These are phyloP conservation scores for Penicillium tannophilum DNA, from an alignment of 495 filamentous ascomycete genomes.

Conservation along the genomic window DNA sequence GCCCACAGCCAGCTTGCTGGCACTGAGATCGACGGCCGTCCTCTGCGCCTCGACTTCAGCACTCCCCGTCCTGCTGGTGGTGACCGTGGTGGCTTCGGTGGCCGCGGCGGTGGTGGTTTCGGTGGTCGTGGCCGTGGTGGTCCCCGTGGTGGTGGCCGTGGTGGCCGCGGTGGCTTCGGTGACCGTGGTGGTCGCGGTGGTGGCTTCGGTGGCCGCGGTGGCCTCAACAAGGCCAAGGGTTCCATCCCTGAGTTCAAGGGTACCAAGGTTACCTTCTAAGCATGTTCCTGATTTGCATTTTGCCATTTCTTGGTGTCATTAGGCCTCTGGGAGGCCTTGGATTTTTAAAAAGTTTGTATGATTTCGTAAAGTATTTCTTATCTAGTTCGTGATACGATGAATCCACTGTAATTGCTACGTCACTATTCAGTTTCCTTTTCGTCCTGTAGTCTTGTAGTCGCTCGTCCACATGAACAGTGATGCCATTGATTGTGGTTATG, in stretches of 20 bases:
- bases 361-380: conserved; percentile 11
- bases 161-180: conserved; percentile 56
- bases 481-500: neutral
- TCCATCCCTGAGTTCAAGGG: conserved; percentile 86
- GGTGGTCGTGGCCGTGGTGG: conserved; percentile 54
- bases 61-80: conserved; percentile 65
- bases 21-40: conserved; percentile 72
- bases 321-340: conserved; percentile 20
- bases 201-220: conserved; percentile 24
- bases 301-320: conserved; percentile 24
- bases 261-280: conserved; percentile 87
- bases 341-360: conserved; percentile 25
- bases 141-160: conserved; percentile 54
- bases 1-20: conserved; percentile 78
- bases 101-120: conserved; percentile 53
- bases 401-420: conserved; percentile 27
- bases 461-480: neutral
- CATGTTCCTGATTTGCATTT: conserved; percentile 19
- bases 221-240: conserved; percentile 64
- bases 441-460: neutral
- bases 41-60: conserved; percentile 88
- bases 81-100: conserved; percentile 45
- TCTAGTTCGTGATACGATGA: conserved; percentile 20
- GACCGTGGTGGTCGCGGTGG: conserved; percentile 57
- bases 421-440: neutral